Evolutionary conservation across 306 rosid genomes (phyloP), one percentile per base, ranked within the genome.

Genomic region (Acacia confusa): DNA sequence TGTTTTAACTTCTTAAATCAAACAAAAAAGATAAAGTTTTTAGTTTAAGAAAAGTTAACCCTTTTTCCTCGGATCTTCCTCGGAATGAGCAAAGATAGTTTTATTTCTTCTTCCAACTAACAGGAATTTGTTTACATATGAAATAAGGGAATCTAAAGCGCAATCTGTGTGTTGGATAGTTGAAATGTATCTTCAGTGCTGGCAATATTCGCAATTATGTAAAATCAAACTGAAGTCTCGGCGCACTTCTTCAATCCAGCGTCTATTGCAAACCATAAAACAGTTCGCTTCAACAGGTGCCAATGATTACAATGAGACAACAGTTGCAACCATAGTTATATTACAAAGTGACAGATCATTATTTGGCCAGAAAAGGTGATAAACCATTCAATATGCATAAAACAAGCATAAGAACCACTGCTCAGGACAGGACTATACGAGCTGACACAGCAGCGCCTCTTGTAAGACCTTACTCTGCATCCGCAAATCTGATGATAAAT

Each of bases 401-500:
- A 52, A 9, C 38, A 34, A 48, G 15, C 50, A 69, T 17, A 69
- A 52, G 43, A 78, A 72, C 66, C 66, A 80, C 28, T 16, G 14
- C 65, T 52, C 9, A 7, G 52, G 63, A 72, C 60, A 3, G 25
- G 25, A 45, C 27, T 27, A 28, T 11, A 17, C 1, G 1, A 13
- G 58, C 16, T 19, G 17, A 73, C 27, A 9, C 47, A 50, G 45
- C 20, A 28, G 43, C 63, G 17, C 27, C 30, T 16, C 13, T 32
- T 15, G 16, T 3, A 28, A 48, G 71, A 12, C 25, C 19, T 76
- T 48, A 67, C 68, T 76, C 78, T 6, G 74, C 53, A 57, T 83
- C 86, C 3, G 81, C 86, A 68, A 76, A 86, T 66, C 89, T 86
- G 68, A 32, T 57, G 7, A 41, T 38, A 3, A 43, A 38, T 17